These are phyloP conservation scores for Saturnispora ahearnii DNA, from an alignment of 805 yeast species.

Conservation along the genomic window DNA sequence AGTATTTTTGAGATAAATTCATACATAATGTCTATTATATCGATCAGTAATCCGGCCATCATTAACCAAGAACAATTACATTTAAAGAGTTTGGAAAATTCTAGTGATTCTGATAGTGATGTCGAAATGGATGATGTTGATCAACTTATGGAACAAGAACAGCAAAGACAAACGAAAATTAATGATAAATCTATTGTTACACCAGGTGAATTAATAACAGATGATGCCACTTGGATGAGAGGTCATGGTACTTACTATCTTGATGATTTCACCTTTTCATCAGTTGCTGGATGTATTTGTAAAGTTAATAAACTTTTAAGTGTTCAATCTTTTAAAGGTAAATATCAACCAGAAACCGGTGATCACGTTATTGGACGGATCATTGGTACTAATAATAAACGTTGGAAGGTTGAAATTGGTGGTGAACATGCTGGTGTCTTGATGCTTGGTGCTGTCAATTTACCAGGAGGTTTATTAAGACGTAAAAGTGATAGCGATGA, in stretches of 20 bases:
- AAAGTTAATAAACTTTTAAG: conserved; percentile 80
- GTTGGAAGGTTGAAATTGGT: conserved; percentile 97
- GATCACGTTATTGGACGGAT: conserved; percentile 93
- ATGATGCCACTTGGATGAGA: conserved; percentile 95
- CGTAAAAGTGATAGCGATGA: conserved; percentile 94
- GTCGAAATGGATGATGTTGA: conserved; percentile 17
- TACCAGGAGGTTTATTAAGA: conserved; percentile 95
- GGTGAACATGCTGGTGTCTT: conserved; percentile 87
- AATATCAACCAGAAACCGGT: conserved; percentile 91
- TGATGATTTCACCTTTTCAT: conserved; percentile 67
- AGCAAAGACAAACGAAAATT: conserved; percentile 5
- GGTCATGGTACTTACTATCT: conserved; percentile 93
- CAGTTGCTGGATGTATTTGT: conserved; percentile 86
- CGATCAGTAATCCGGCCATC: conserved; percentile 20
- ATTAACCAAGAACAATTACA: conserved; percentile 12
- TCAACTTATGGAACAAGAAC: conserved; percentile 8
- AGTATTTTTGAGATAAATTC: background rate
- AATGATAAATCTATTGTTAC: conserved; percentile 48
- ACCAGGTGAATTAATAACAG: conserved; percentile 95
- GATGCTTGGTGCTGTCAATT: conserved; percentile 89
- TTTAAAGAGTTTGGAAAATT: background rate
- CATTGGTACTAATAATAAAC: conserved; percentile 83
- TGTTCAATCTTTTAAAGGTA: conserved; percentile 77
- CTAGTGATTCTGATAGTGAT: conserved; percentile 21
- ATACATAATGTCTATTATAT: conserved; percentile 20